These are phyloP conservation scores for Leptographium radiaticola DNA, from an alignment of 2,329 filamentous ascomycete species.

Conservation along the genomic window DNA sequence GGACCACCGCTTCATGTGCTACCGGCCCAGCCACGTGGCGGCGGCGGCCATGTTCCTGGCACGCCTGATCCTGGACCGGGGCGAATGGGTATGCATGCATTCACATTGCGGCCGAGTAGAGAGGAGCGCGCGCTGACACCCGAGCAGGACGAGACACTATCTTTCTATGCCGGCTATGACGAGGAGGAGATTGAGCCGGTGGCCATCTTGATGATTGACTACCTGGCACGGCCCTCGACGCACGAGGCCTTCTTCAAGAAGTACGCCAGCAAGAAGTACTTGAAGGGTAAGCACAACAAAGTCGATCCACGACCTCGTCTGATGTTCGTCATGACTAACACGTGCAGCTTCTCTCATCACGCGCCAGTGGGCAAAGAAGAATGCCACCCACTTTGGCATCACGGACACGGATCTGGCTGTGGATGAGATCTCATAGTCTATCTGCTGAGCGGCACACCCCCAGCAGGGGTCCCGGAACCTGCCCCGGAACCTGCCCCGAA, in stretches of 20 bases:
- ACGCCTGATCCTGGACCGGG: constrained; percentile 78
- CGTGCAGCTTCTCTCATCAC: constrained; percentile 71
- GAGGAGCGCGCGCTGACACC: neutral
- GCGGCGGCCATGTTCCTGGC: constrained; percentile 92
- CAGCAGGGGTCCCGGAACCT: neutral
- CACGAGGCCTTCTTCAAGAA: constrained; percentile 99
- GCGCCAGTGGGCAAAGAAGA: constrained; percentile 86
- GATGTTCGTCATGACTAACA: neutral
- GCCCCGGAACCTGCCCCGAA: too few species aligned
- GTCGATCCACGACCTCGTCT: neutral
- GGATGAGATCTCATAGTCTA: constrained; percentile 29
- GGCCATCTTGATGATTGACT: constrained; percentile 90
- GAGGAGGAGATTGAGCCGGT: constrained; percentile 90
- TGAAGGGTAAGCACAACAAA: constrained; percentile 61
- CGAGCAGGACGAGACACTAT: constrained; percentile 50
- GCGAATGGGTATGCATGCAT: constrained; percentile 61
- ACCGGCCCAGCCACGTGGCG: constrained; percentile 78
- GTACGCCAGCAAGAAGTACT: constrained; percentile 97
- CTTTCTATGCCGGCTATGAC: constrained; percentile 84
- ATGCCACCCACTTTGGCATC: constrained; percentile 44
- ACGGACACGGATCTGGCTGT: constrained; percentile 33
- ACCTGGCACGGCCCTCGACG: constrained; percentile 75
- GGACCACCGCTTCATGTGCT: constrained; percentile 86
- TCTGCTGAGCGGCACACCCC: neutral
- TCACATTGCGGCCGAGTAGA: constrained; percentile 3